A percentile compares a stretch with the other conserved stretches of the same genome.
These are phyloP conservation scores for Phytophthora parvispora DNA, from an alignment of 352 stramenopile genomes.

Conservation along the genomic window DNA sequence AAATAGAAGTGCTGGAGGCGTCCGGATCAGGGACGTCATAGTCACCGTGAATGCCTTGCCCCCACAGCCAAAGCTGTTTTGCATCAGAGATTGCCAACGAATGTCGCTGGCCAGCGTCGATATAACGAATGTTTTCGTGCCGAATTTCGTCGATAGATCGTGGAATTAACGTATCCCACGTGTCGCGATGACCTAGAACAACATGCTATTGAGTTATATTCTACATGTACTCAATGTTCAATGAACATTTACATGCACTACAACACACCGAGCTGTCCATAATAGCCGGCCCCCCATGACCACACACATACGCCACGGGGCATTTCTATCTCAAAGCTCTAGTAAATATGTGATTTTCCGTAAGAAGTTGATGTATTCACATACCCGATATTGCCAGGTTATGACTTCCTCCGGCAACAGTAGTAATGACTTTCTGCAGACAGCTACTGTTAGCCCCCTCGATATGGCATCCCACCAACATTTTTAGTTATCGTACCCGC, in stretches of 20 bases:
- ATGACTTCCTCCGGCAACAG: conserved; percentile 65
- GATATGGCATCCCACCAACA: not conserved
- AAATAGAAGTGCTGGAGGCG: conserved; percentile 54
- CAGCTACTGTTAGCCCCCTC: not conserved
- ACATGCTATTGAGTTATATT: too few relatives aligned
- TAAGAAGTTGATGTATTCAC: not conserved
- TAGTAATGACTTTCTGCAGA: conserved; percentile 76
- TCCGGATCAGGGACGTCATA: conserved; percentile 54
- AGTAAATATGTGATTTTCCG: not conserved
- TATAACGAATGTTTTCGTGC: conserved; percentile 57
- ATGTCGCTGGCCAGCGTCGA: conserved; percentile 77
- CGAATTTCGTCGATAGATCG: conserved; percentile 77
- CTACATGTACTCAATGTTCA: too few relatives aligned
- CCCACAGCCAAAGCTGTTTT: conserved; percentile 79
- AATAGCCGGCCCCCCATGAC: conserved; percentile 73
- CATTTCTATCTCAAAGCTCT: conserved; percentile 48
- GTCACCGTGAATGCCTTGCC: conserved; percentile 70
- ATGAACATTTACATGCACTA: too few relatives aligned
- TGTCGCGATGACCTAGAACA: conserved; percentile 76
- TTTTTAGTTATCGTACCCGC: conserved; percentile 32
- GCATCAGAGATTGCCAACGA: conserved; percentile 76
- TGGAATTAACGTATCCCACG: conserved; percentile 70
- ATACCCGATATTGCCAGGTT: conserved; percentile 77
- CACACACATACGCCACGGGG: conserved; percentile 67
- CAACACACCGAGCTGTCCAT: conserved; percentile 71